These are phyloP conservation scores for Liquidambar formosana DNA, from an alignment of 164 flowering plant genomes.

Conservation along the genomic window DNA sequence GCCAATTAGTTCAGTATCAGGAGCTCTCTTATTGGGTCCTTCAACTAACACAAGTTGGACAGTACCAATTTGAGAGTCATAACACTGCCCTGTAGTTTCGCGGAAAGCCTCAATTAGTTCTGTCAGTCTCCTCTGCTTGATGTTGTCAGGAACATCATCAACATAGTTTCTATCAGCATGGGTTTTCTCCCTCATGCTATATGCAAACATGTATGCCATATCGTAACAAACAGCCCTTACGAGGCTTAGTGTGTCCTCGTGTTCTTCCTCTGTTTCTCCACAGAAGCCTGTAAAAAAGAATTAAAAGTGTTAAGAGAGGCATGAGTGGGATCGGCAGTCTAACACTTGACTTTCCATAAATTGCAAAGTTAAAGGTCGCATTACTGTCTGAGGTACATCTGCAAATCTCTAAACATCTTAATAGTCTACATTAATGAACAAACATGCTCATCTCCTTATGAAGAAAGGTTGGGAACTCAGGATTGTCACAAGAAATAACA, in stretches of 20 bases:
- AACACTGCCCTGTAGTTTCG: conserved; percentile 80
- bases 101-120: conserved; percentile 90
- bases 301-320: background rate
- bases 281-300: conserved; percentile 71
- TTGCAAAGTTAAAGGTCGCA: background rate
- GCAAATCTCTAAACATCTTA: background rate
- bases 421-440: background rate
- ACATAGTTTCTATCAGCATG: conserved; percentile 88
- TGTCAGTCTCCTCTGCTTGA: conserved; percentile 84
- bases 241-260: conserved; percentile 76
- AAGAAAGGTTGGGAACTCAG: too few relatives aligned
- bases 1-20: conserved; percentile 88
- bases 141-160: conserved; percentile 83
- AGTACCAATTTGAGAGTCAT: conserved; percentile 70
- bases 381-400: background rate
- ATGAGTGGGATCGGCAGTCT: background rate
- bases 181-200: conserved; percentile 98
- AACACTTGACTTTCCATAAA: background rate
- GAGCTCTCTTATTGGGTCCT: conserved; percentile 92
- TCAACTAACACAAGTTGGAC: conserved; percentile 84
- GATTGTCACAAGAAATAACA: too few relatives aligned
- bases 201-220: conserved; percentile 99
- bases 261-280: conserved; percentile 97
- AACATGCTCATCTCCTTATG: too few relatives aligned
- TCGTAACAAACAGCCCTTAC: conserved; percentile 82